Base-by-base conservation (phyloP, 306 rosid genomes). In the Casuarina equisetifolia region DNA sequence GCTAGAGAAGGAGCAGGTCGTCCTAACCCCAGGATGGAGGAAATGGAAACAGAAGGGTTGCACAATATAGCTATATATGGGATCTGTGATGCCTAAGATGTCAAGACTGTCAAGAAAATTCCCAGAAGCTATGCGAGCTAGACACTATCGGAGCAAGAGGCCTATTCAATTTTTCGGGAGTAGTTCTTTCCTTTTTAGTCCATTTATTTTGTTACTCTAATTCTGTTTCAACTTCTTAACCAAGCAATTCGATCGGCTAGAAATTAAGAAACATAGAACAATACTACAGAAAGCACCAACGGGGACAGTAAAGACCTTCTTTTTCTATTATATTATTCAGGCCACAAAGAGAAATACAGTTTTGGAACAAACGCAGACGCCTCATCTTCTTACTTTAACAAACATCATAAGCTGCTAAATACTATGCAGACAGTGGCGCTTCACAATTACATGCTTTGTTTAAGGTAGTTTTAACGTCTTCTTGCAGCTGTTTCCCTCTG, bases 401-500 rank as follows among this genome's bases (percentile, higher is more conserved):
- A 35, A 5, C 39, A 58, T 58, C 11, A 62, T 6, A 0, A 12
- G 4, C 69, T 36, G 4, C 16, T 44, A 35, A 62, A 38, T 36
- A 35, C 68, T 61, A n/a, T 61, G 42, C 9, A 32, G 3, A n/a
- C 2, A 61, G 16, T 2, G 19, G 68, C 15, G 35, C 68, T 32
- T 17, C 7, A 25, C 7, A 25, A 62, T 63, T 48, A 51, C 67
- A 44, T 20, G 48, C 19, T 25, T 76, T 4, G 32, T 50, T 44
- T 49, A 52, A 3, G 44, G 6, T 50, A 25, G 42, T 52, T 58
- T 7, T 86, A 89, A 75, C 98, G 91, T 81, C 87, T 90, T 83
- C 97, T 89, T 0, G 87, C 83, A 17, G 97, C 97, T 0, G 97
- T 92, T 81, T 91, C 95, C 70, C 98, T 89, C 81, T 94, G 98